A percentile compares a stretch with the other conserved stretches of the same genome.
These are phyloP conservation scores for Takakia lepidozioides DNA, from an alignment of 225 moss, liverwort and hornwort genomes.

Conservation along the genomic window DNA sequence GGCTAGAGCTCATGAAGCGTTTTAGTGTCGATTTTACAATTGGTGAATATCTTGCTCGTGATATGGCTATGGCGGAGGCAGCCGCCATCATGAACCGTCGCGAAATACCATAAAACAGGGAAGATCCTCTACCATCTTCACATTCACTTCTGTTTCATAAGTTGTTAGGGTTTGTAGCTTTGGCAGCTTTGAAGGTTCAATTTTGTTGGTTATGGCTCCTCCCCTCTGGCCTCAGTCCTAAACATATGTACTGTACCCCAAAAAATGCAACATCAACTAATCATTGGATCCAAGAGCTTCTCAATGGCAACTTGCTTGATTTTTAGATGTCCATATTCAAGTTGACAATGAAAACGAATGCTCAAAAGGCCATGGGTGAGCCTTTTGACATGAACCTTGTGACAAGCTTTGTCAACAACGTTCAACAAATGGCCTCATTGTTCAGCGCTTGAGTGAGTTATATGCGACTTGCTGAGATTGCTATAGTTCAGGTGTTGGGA, in stretches of 20 bases:
- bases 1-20: too few species aligned
- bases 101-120: too few species aligned
- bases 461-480: not conserved
- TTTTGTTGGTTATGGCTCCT: too few species aligned
- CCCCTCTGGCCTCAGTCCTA: too few species aligned
- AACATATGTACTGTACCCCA: not conserved
- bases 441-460: not conserved
- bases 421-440: not conserved
- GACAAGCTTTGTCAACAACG: not conserved
- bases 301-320: not conserved
- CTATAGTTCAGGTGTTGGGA: not conserved
- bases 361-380: not conserved
- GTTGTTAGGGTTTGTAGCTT: too few species aligned
- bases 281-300: not conserved
- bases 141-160: too few species aligned
- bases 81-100: too few species aligned
- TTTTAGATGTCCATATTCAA: not conserved
- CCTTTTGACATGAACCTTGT: not conserved
- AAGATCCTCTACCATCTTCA: too few species aligned
- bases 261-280: not conserved
- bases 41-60: too few species aligned
- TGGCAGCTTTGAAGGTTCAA: too few species aligned
- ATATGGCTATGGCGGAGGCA: too few species aligned
- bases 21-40: too few species aligned
- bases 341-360: not conserved